Percentiles rank a stretch among this genome's conserved stretches.
Conservation (phyloP, 345 rosid genomes). For the Aquilaria sinensis region DNA sequence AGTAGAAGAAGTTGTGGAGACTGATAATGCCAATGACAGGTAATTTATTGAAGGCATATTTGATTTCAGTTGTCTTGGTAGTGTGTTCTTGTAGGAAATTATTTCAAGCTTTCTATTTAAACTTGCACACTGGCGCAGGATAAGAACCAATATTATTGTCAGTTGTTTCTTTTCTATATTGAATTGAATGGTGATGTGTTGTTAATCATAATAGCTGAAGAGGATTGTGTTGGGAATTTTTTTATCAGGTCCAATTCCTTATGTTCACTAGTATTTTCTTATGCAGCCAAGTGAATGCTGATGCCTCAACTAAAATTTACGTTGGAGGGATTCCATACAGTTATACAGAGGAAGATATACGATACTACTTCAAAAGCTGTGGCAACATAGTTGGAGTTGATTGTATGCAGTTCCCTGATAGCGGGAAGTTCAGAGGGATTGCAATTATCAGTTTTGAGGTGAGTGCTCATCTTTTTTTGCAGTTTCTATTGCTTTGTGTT, state of each 20-base stretch:
- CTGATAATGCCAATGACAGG: constrained; percentile 20
- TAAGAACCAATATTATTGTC: not conserved
- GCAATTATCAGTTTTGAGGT: constrained; percentile 77
- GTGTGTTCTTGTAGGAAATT: not conserved
- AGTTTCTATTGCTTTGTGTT: constrained; percentile 2
- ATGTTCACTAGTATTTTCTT: not conserved
- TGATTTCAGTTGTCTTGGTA: not conserved
- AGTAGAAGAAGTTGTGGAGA: constrained; percentile 15
- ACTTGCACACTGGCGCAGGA: too few species aligned
- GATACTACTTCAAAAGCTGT: constrained; percentile 72
- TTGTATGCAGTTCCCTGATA: constrained; percentile 85
- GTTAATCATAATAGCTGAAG: too few species aligned
- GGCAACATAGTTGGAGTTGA: constrained; percentile 72
- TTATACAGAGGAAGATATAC: constrained; percentile 80
- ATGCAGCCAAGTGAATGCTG: constrained; percentile 46
- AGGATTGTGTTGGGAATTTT: too few species aligned
- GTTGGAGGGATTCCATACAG: constrained; percentile 94
- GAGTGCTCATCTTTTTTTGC: constrained; percentile 2
- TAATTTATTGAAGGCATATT: constrained; percentile 1
- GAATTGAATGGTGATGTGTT: too few species aligned
- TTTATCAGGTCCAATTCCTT: too few species aligned
- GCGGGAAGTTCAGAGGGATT: constrained; percentile 82
- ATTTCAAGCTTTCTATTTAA: too few species aligned
- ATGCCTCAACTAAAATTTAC: constrained; percentile 54
- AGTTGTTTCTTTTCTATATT: not conserved